Evolutionary conservation across 306 rosid species (phyloP), one percentile per base, ranked within the genome.

Genomic region (Chamaecrista fasciculata): DNA sequence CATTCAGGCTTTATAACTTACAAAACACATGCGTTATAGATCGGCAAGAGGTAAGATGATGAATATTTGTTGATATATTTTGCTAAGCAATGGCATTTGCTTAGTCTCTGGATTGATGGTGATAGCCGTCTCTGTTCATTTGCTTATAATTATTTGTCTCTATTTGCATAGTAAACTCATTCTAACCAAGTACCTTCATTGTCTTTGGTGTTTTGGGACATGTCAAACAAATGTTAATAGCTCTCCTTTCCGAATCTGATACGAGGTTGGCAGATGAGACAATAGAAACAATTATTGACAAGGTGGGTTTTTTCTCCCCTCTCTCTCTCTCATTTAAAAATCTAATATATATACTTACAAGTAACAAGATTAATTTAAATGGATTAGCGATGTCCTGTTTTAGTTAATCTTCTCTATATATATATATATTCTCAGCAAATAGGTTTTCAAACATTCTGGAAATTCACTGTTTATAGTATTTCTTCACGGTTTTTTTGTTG

Each of bases 171-270:
- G 11, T 33, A 33, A 64, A 25, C 20, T 42, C 26, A 46, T 25
- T n/a, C n/a, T n/a, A n/a, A n/a, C n/a, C 14, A 6, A 25, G 8
- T 14, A 24, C 14, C 33, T 36, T 19, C 26, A 59, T 59, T 59
- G n/a, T 34, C 21, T 8, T 43, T 62, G 39, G 25, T 57, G 69
- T 49, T 26, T 74, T 69, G 0, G 78, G 21, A 69, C 85, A 94
- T 97, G 99, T 94, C 53, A 91, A 87, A 75, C 78, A 85, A 76
- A 94, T 94, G 99, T 68, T 94, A 75, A 73, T 85, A 67, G 99
- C 96, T 37, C 92, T 94, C 82, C 89, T 94, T 16, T 73, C 86
- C 34, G 99, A 94, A 69, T 84, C 95, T 18, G 95, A 89, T 44
- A 81, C 87, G 86, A 94, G 89, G 69, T 79, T 94, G 62, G 77